Evolutionary conservation across 768 basidiomycete genomes (phyloP), one percentile per base, ranked within the genome.

Genomic region (Suillus subluteus): DNA sequence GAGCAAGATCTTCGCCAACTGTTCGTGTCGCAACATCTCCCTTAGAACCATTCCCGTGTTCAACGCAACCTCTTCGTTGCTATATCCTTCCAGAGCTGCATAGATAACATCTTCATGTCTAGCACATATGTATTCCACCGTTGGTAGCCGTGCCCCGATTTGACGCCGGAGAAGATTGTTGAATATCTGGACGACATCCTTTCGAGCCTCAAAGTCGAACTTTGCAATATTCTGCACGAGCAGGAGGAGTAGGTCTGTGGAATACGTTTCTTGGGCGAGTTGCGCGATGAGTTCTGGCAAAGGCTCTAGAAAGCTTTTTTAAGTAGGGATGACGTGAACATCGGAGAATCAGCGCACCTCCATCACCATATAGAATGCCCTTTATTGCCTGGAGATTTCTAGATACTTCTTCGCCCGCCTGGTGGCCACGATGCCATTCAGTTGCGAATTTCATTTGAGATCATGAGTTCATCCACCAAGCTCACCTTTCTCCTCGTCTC

Each of bases 31-130:
- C 70, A 99, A 80, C 93, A 99, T 98, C 81, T 99, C 98, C 73
- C 94, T 93, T 61, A 99, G 82, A 65, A 99, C 92, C 95, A 98
- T 97, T 11, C 98, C 97, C 0, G 97, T 98, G 73, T 99, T 99
- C 66, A 99, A 85, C 11, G 96, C 96, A 64, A 99, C 85, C 67
- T 99, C 97, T 76, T 98, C 94, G 73, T 98, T 96, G 80, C 91
- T 90, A 75, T 99, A 99, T 8, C 96, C 96, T 64, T 88, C 91
- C 58, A 99, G 84, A 9, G 95, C 87, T 3, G 93, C 89, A 74
- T 98, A 98, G 58, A 92, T 79, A 41, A 92, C 84, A 40, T 91
- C 85, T 64, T 89, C 91, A 11, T 86, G 89, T 72, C 92, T 91
- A 44, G 87, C 86, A 9, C 84, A 85, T 18, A 99, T 87, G 73